phyloP scores from a whole-genome alignment of 1,139 yeast genomes.

The Taphrina pruni region DNA sequence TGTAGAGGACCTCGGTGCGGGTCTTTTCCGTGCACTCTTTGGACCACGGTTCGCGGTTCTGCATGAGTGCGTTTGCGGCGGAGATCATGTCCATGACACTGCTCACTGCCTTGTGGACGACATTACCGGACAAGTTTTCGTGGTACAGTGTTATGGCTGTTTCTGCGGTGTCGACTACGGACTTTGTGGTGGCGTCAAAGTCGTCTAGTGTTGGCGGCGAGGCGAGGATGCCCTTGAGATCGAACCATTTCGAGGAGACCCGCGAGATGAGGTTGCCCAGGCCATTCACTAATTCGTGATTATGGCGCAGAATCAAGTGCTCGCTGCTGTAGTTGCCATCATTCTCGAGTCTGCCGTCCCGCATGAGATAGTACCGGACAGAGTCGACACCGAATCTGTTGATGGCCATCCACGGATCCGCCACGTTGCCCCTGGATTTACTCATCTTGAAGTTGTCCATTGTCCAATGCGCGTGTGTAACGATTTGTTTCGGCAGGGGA shows the following conservation, averaged over 20 bases:
- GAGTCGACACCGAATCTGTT: slow-evolving; percentile 51
- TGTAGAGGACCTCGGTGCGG: slow-evolving; percentile 63
- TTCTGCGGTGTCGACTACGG: not conserved
- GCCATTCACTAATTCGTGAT: slow-evolving; percentile 38
- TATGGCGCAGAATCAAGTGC: slow-evolving; percentile 27
- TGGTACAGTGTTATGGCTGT: slow-evolving; percentile 3
- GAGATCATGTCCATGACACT: slow-evolving; percentile 69
- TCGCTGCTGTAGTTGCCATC: slow-evolving; percentile 39
- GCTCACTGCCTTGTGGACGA: slow-evolving; percentile 31
- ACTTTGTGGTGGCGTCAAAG: not conserved
- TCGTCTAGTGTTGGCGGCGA: slow-evolving; percentile 3
- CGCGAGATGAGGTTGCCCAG: slow-evolving; percentile 36
- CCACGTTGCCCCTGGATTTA: slow-evolving; percentile 92
- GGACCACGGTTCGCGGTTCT: slow-evolving; percentile 56
- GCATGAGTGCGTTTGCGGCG: slow-evolving; percentile 64
- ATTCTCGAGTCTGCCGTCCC: slow-evolving; percentile 42
- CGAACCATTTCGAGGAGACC: slow-evolving; percentile 25
- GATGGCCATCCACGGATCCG: slow-evolving; percentile 74
- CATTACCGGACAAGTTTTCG: slow-evolving; percentile 8
- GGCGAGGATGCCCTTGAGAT: slow-evolving; percentile 1
- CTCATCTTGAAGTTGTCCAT: slow-evolving; percentile 91
- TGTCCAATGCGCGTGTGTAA: slow-evolving; percentile 95
- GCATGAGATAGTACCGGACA: slow-evolving; percentile 43
- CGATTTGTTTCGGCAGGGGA: slow-evolving; percentile 70
- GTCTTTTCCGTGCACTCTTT: slow-evolving; percentile 47